Base-by-base conservation (phyloP, 1,284 basidiomycete species). In the Cutaneotrichosporon dermatis region DNA sequence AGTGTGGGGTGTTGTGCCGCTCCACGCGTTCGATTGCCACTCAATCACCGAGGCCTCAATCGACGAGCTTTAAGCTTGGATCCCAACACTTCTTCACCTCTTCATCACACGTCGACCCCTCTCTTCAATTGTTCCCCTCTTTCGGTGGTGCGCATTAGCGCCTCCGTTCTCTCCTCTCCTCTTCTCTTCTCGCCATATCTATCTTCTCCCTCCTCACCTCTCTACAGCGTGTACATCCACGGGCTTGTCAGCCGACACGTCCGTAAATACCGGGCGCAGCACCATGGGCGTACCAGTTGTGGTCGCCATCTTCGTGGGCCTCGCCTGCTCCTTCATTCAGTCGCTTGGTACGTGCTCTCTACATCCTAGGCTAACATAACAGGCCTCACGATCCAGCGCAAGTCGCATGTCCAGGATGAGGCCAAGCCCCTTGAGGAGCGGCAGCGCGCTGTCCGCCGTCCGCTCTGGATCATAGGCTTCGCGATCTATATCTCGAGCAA, bases 331-430 rank as follows among this genome's bases (percentile, higher is more conserved):
- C 35, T 93, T 91, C 73, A 82, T 97, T 33, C 93, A 97, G 78
- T 91, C 89, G 34, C 82, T 96, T 2, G 91, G 80, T 80, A 34
- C 62, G 78, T 64, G 6, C 13, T 11, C 35, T 2, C 11, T 36
- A 7, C 51, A 13, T 42, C 43, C 6, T 6, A 7, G n/a, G 11
- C 63, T 54, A 40, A 59, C 48, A 5, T 15, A 5, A 5, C 66
- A 82, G 83, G 93, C 13, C 83, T 98, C 42, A 96, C 94, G 35
- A 88, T 98, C 62, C 93, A 97, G 76, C 86, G 94, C 65, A 94
- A 95, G 81, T 93, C 90, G 68, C 93, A 97, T 82, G 84, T 97
- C 42, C 80, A 89, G 61, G 92, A 96, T 73, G 88, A 92, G 66
- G 78, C 80, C 4, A 80, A 88, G 9, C 87, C 91, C 3, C 82